These are phyloP conservation scores for Leonotis leonurus DNA, from an alignment of 257 asterid species.

Conservation along the genomic window DNA sequence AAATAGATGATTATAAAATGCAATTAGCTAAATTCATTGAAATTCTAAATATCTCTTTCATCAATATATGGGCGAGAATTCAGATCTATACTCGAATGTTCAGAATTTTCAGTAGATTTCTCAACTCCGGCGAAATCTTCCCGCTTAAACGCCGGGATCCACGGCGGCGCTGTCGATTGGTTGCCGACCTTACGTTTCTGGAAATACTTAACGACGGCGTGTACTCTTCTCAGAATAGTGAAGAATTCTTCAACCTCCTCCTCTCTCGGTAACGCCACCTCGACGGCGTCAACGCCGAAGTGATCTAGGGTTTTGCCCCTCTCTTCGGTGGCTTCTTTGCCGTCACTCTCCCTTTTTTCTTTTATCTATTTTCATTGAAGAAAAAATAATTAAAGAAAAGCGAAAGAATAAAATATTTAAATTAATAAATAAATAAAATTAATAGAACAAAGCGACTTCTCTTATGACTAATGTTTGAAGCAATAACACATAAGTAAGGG, in stretches of 20 bases:
- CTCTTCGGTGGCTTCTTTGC: constrained; percentile 7
- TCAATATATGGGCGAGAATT: too few species aligned
- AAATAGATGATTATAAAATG: too few species aligned
- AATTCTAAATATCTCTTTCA: too few species aligned
- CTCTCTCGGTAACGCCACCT: constrained; percentile 17
- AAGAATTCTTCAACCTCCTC: constrained; percentile 50
- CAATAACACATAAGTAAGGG: too few species aligned
- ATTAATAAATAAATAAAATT: too few species aligned
- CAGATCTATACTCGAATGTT: constrained; percentile 17
- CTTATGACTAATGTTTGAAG: too few species aligned
- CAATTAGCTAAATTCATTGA: too few species aligned
- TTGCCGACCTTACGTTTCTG: constrained; percentile 11
- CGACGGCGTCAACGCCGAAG: background rate
- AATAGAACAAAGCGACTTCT: too few species aligned
- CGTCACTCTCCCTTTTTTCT: constrained; percentile 6
- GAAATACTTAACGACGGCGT: constrained; percentile 25
- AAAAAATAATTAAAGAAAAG: too few species aligned
- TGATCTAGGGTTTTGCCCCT: background rate
- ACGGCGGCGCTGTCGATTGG: constrained; percentile 7
- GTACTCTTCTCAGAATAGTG: constrained; percentile 34
- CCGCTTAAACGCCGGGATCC: constrained; percentile 21
- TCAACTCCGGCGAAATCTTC: constrained; percentile 19
- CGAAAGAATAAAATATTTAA: too few species aligned
- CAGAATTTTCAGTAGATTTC: background rate
- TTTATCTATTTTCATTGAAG: constrained; percentile 16